Conservation (phyloP, 2,329 filamentous ascomycete species). For the Ophiostoma australiae region DNA sequence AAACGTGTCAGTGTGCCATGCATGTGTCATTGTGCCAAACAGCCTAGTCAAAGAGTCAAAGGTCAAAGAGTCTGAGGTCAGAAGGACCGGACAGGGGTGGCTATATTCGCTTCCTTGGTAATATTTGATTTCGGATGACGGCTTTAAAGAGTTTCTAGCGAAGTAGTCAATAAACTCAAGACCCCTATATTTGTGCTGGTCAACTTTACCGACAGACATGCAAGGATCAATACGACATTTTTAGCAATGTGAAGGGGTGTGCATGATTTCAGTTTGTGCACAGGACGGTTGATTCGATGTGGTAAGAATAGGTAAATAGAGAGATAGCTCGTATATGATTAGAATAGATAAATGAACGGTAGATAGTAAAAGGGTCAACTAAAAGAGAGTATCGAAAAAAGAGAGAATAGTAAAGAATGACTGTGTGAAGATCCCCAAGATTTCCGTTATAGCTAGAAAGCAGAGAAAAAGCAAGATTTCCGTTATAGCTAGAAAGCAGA, state of each 20-base stretch:
- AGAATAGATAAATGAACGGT: conserved; percentile 2
- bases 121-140: conserved; percentile 1
- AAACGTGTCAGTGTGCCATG: conserved; percentile 6
- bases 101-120: background rate
- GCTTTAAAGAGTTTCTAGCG: background rate
- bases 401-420: background rate
- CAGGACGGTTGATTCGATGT: background rate
- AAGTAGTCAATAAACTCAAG: background rate
- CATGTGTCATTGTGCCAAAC: conserved; percentile 5
- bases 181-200: background rate
- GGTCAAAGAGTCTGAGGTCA: background rate
- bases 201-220: background rate
- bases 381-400: conserved; percentile 15
- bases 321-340: background rate
- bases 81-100: background rate
- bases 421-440: background rate
- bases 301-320: background rate
- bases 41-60: background rate
- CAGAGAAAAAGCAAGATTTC: background rate
- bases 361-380: conserved; percentile 11
- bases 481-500: background rate
- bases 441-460: background rate
- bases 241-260: background rate
- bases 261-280: background rate
- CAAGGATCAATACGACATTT: background rate